Percentiles rank a stretch among this genome's conserved stretches.
Conservation (phyloP, 2,329 filamentous ascomycete genomes). For the Colletotrichum somersetense region DNA sequence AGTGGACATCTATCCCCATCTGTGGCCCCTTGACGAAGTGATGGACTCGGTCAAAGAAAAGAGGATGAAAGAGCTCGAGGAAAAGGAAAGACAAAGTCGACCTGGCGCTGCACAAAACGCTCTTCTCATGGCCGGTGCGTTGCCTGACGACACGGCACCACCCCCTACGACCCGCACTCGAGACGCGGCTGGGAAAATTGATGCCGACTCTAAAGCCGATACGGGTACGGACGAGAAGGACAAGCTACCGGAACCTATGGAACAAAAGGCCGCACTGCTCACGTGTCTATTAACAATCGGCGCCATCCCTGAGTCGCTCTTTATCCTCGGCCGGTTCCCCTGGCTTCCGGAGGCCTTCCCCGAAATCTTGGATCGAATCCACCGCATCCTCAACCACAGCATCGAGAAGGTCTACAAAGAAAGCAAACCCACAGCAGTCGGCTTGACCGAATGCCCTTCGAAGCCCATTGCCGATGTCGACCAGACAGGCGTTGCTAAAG, state of each 20-base stretch:
- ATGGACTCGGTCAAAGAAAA: constrained; percentile 82
- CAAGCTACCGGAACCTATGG: constrained; percentile 77
- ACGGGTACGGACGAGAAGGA: constrained; percentile 62
- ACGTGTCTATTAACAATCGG: constrained; percentile 91
- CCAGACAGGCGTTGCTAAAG: constrained; percentile 76
- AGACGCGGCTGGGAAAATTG: constrained; percentile 65
- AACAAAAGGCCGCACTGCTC: constrained; percentile 89
- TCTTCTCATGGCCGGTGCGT: constrained; percentile 85
- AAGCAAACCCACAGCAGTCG: constrained; percentile 53
- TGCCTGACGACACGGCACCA: constrained; percentile 82
- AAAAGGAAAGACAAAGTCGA: constrained; percentile 78
- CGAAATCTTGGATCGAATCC: constrained; percentile 82
- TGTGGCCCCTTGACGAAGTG: constrained; percentile 85
- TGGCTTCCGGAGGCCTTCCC: constrained; percentile 91
- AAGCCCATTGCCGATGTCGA: constrained; percentile 67
- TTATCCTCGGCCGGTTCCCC: constrained; percentile 90
- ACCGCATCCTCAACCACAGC: constrained; percentile 87
- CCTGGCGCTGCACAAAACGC: constrained; percentile 84
- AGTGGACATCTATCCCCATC: constrained; percentile 89
- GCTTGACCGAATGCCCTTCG: constrained; percentile 53
- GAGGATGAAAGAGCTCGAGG: constrained; percentile 80
- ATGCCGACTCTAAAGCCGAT: constrained; percentile 65
- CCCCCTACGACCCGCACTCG: constrained; percentile 58
- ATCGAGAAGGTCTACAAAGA: constrained; percentile 78
- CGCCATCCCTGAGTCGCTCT: constrained; percentile 91